Evolutionary conservation across 371 early-diverging fungal species (phyloP).

Genomic region (Rhizopus delemar): DNA sequence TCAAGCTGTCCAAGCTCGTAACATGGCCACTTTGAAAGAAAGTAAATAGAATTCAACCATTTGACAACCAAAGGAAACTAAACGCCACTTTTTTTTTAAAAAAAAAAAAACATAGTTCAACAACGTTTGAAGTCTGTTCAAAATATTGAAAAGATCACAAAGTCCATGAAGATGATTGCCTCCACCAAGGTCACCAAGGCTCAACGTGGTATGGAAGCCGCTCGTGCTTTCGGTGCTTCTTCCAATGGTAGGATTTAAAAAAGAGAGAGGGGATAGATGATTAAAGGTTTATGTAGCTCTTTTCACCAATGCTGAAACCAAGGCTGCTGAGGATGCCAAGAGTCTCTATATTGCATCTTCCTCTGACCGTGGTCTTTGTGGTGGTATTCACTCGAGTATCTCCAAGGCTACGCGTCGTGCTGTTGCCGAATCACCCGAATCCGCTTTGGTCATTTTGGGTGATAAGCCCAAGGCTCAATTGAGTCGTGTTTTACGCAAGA

Average conservation of each 20-base stretch:
- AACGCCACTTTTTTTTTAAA: constrained; percentile 1
- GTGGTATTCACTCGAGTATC: constrained; percentile 97
- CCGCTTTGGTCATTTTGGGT: constrained; percentile 77
- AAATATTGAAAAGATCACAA: constrained; percentile 98
- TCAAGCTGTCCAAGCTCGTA: constrained; percentile 75
- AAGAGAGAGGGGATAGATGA: not conserved
- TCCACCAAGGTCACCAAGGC: constrained; percentile 97
- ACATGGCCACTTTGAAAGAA: constrained; percentile 92
- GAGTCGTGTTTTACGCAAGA: constrained; percentile 69
- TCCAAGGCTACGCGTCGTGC: constrained; percentile 81
- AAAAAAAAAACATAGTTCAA: constrained; percentile 68
- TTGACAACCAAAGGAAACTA: not conserved
- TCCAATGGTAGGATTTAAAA: constrained; percentile 58
- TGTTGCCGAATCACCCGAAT: constrained; percentile 57
- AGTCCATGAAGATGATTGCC: constrained; percentile 99
- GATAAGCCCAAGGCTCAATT: constrained; percentile 95
- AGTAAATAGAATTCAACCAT: constrained; percentile 57
- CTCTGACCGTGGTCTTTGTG: constrained; percentile 98
- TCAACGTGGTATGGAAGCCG: constrained; percentile 91
- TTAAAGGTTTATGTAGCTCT: constrained; percentile 59
- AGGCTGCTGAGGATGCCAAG: constrained; percentile 58
- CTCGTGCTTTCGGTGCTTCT: constrained; percentile 84
- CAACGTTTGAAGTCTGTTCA: constrained; percentile 94
- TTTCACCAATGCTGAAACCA: constrained; percentile 77
- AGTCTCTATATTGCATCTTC: constrained; percentile 81